Base-by-base conservation (phyloP, 2,329 filamentous ascomycete genomes). In the Paracorniculantispora psalliotae region DNA sequence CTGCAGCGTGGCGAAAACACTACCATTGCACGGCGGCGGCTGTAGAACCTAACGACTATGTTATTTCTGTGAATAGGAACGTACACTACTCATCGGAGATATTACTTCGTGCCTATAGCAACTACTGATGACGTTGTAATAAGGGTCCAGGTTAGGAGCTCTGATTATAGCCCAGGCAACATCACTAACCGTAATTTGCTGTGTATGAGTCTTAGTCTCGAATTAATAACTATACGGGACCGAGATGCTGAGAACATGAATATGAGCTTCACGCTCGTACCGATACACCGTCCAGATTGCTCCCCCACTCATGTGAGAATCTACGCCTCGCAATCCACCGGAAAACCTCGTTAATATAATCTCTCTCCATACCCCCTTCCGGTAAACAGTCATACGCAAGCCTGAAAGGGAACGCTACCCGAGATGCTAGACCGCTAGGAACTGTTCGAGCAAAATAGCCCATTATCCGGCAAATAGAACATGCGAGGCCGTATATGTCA, bases 311-410 rank as follows among this genome's bases (percentile, higher is more conserved):
- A 3, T 49, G 46, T n/a, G 46, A 49, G 46, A 49, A 49, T 15
- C 46, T 49, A 10, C 46, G 46, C 23, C 21, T 15, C 25, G 46
- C 46, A 49, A 49, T 49, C 46, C 46, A 49, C 8, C 46, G 46
- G 13, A 49, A 49, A n/a, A 23, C 46, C 28, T 49, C 46, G 8
- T 49, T 23, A 15, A 49, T 23, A 19, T 49, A 49, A 9, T 25
- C 46, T 49, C 46, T 49, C 46, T 49, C 46, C 28, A 49, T 15
- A 23, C 23, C 23, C 4, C 46, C 46, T 4, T 49, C 46, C 28
- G 46, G 46, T 15, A 49, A 49, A 49, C 46, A 49, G 21, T 49
- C 46, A 49, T 49, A 49, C 17, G 46, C 46, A 28, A 49, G 46
- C 46, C 46, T 49, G 28, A 49, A 49, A 15, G 46, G 46, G 23